A percentile compares a stretch with the other conserved stretches of the same genome.
Conservation (phyloP, 78 protist genomes). For the Isochrysis galbana region DNA sequence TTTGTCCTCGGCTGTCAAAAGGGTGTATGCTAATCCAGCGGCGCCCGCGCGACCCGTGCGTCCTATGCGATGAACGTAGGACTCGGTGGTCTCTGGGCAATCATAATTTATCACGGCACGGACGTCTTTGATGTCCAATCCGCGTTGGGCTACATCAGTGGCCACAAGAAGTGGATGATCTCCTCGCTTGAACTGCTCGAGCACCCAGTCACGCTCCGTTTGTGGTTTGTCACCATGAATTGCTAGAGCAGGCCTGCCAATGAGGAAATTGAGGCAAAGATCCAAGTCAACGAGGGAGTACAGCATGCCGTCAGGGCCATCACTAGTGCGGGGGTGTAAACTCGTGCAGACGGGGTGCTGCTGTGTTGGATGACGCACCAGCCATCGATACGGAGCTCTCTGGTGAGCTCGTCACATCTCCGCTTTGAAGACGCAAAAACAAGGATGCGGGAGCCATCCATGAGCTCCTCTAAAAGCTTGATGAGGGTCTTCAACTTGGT, state of each 20-base stretch:
- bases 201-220: conserved; percentile 71
- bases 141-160: conserved; percentile 73
- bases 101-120: conserved; percentile 77
- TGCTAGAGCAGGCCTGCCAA: conserved; percentile 43
- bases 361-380: neutral
- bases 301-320: too few species aligned
- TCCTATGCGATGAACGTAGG: conserved; percentile 91
- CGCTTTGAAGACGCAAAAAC: conserved; percentile 80
- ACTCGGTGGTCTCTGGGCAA: conserved; percentile 82
- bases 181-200: conserved; percentile 56
- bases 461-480: conserved; percentile 42
- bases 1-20: conserved; percentile 66
- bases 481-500: neutral
- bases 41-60: conserved; percentile 88
- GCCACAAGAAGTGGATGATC: conserved; percentile 64
- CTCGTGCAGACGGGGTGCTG: neutral
- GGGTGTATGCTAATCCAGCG: conserved; percentile 68
- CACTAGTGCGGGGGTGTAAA: too few species aligned
- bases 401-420: conserved; percentile 59
- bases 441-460: conserved; percentile 47
- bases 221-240: conserved; percentile 94
- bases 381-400: conserved; percentile 47
- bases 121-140: conserved; percentile 67
- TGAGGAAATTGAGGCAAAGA: neutral
- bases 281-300: too few species aligned